phyloP scores from a whole-genome alignment of 306 rosid species.

The Ceratonia siliqua region DNA sequence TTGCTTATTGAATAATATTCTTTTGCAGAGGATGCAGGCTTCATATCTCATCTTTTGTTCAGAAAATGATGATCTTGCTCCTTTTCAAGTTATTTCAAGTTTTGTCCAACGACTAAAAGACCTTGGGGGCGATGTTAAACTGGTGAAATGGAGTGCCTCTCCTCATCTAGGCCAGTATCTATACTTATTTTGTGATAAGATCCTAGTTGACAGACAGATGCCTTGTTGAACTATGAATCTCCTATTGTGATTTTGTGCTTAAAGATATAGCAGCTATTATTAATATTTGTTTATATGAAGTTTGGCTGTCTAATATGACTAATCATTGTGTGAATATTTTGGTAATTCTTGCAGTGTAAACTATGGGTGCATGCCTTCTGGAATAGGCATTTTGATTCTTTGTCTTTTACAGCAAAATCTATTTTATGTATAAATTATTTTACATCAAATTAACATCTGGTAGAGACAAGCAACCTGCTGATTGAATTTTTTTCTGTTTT shows the following conservation, averaged over 20 bases:
- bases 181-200: conserved; percentile 10
- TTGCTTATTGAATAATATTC: conserved; percentile 20
- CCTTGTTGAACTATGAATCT: neutral
- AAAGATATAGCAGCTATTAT: too few species aligned
- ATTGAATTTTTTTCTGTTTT: neutral
- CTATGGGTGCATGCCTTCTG: neutral
- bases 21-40: conserved; percentile 78
- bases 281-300: neutral
- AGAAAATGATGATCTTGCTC: conserved; percentile 85
- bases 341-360: neutral
- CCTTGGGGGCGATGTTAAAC: conserved; percentile 85
- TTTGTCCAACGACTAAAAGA: conserved; percentile 67
- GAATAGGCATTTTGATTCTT: neutral
- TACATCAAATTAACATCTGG: neutral
- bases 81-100: conserved; percentile 69
- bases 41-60: conserved; percentile 91
- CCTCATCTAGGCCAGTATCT: conserved; percentile 77
- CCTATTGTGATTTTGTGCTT: neutral
- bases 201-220: neutral
- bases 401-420: neutral
- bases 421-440: neutral
- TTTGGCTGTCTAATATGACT: neutral
- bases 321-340: neutral
- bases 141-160: conserved; percentile 74
- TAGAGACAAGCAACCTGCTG: neutral